Percentiles rank a stretch among this genome's conserved stretches.
These are phyloP conservation scores for Neoboletus subvelutipes DNA, from an alignment of 768 basidiomycete species.

Conservation along the genomic window DNA sequence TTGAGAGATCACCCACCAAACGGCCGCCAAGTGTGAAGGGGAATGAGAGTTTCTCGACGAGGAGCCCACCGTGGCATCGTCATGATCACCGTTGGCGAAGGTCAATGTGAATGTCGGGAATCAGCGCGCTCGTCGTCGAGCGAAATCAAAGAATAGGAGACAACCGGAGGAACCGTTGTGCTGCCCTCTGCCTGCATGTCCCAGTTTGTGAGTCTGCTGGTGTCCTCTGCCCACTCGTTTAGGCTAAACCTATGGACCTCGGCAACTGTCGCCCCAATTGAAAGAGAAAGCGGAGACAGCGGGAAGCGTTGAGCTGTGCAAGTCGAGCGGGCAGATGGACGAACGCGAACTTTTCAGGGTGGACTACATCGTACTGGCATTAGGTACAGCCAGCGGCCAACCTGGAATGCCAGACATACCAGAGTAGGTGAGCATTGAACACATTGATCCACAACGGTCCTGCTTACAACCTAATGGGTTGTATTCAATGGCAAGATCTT, in stretches of 20 bases:
- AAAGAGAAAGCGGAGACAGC: background rate
- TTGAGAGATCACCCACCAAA: background rate
- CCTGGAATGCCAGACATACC: slow-evolving; percentile 44
- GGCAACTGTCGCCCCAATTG: background rate
- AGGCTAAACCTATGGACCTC: background rate
- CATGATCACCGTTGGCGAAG: background rate
- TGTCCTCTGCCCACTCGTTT: background rate
- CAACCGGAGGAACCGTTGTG: background rate
- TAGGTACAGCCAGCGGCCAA: background rate
- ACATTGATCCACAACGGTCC: background rate
- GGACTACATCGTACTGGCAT: background rate
- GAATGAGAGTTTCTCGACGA: background rate
- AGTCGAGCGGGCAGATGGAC: background rate
- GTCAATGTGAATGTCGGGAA: background rate
- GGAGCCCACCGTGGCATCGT: background rate
- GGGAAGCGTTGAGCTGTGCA: background rate
- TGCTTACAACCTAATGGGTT: slow-evolving; percentile 34
- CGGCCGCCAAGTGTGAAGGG: background rate
- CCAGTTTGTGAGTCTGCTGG: background rate
- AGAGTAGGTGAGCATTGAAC: slow-evolving; percentile 34
- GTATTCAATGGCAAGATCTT: slow-evolving; percentile 58
- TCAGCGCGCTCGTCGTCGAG: background rate
- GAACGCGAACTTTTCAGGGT: background rate
- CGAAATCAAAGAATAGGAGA: background rate
- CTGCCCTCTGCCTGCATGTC: background rate